Base-by-base conservation (phyloP, 1,139 yeast genomes). In the Debaryomyces psychrophilus region DNA sequence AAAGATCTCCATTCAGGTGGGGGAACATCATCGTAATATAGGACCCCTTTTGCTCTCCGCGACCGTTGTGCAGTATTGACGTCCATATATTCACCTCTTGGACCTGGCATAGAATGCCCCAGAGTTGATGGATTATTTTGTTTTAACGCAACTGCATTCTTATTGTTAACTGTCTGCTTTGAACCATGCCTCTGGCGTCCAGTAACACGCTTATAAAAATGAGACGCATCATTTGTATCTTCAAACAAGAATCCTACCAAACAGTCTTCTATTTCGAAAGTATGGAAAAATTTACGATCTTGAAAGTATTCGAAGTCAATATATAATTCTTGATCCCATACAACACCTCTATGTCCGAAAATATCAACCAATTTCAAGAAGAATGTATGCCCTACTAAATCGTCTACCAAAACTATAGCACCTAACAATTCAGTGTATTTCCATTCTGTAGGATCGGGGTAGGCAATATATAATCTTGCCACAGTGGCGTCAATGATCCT, bases 301-400 rank as follows among this genome's bases (percentile, higher is more conserved):
- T 93, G 98, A 62, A 87, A 81, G 67, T 93, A 93, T 54, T 85
- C 86, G 63, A 93, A 90, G 58, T 88, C 87, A 8, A 90, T 85
- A 61, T 89, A 93, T 41, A 93, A 68, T 64, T 93, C 99, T 65
- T 93, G 99, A 65, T 93, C 99, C 99, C 99, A 93, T 0, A 93
- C 55, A 1, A 93, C 96, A 15, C 98, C 98, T 35, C 88, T 73
- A 52, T 82, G 81, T 8, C 96, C 96, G 35, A 74, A 64, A 36
- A 93, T 82, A 60, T 93, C 99, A 8, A 93, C 95, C 48, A 93
- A 64, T 63, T 93, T 93, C 44, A 93, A 74, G 64, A 90, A 93
- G 62, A 87, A 92, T 0, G 97, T 90, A 66, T 92, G 93, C 3
- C 99, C 98, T 7, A 93, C 97, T 18, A 87, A 69, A 67, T 93